Evolutionary conservation across 805 yeast genomes (phyloP).

Genomic region (Yarrowia sp.): DNA sequence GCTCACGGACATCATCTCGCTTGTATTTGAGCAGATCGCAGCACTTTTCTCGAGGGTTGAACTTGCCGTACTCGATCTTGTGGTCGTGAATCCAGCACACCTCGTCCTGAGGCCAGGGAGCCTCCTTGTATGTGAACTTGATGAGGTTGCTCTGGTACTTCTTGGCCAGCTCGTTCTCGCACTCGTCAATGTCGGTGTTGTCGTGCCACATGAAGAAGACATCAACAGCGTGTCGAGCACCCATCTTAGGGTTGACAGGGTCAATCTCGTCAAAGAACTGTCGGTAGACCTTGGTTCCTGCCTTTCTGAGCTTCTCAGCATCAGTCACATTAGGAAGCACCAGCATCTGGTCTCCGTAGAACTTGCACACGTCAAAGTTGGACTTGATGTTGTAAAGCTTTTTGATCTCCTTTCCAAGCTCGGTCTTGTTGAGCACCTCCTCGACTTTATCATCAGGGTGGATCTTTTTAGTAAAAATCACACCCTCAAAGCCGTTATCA

Average conservation of each 20-base stretch:
- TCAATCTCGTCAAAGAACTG: constrained; percentile 49
- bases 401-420: not conserved
- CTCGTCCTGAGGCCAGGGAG: constrained; percentile 46
- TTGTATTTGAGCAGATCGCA: constrained; percentile 4
- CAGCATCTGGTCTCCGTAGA: constrained; percentile 30
- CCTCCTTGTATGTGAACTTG: constrained; percentile 44
- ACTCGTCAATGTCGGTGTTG: constrained; percentile 44
- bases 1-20: not conserved
- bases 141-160: constrained; percentile 47
- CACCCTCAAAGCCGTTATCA: constrained; percentile 17
- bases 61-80: constrained; percentile 18
- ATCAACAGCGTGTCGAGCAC: constrained; percentile 51
- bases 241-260: constrained; percentile 46
- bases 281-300: constrained; percentile 43
- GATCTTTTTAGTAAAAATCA: constrained; percentile 16
- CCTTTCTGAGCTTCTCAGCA: constrained; percentile 1
- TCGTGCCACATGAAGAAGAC: constrained; percentile 46
- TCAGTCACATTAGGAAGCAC: constrained; percentile 4
- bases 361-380: constrained; percentile 21
- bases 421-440: constrained; percentile 19
- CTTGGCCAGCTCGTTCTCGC: constrained; percentile 41
- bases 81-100: constrained; percentile 35
- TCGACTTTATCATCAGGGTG: constrained; percentile 1
- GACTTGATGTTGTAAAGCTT: constrained; percentile 21
- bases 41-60: constrained; percentile 22